phyloP scores from a whole-genome alignment of 2,329 filamentous ascomycete species.

The Talaromyces sp. region DNA sequence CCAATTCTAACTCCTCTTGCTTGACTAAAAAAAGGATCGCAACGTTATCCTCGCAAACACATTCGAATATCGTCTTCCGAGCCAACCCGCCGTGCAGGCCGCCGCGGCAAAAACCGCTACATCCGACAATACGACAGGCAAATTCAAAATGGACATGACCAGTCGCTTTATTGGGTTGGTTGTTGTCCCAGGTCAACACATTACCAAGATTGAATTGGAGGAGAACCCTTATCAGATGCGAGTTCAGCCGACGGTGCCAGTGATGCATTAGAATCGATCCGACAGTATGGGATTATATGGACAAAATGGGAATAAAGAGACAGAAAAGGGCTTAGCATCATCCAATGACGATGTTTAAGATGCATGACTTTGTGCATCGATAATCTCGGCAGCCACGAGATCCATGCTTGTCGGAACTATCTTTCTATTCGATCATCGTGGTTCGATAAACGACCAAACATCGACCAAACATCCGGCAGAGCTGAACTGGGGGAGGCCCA shows the following conservation, averaged over 20 bases:
- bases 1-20: neutral
- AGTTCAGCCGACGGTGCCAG: slow-evolving; percentile 4
- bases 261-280: neutral
- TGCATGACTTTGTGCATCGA: neutral
- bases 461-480: no score
- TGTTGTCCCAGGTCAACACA: slow-evolving; percentile 81
- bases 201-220: slow-evolving; percentile 85
- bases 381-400: neutral
- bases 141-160: slow-evolving; percentile 68
- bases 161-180: slow-evolving; percentile 86
- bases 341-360: neutral
- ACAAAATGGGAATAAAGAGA: neutral
- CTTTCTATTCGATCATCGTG: neutral
- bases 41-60: slow-evolving; percentile 85
- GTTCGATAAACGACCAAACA: neutral
- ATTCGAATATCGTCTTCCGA: slow-evolving; percentile 83
- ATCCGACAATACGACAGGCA: slow-evolving; percentile 26
- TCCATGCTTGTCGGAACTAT: slow-evolving; percentile 1
- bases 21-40: slow-evolving; percentile 59
- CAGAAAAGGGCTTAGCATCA: neutral
- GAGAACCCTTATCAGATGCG: slow-evolving; percentile 44
- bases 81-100: slow-evolving; percentile 49
- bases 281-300: neutral
- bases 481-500: neutral
- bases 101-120: slow-evolving; percentile 27